Base-by-base conservation (phyloP, 2,329 filamentous ascomycete genomes). In the Torrubiella hemipterigena region DNA sequence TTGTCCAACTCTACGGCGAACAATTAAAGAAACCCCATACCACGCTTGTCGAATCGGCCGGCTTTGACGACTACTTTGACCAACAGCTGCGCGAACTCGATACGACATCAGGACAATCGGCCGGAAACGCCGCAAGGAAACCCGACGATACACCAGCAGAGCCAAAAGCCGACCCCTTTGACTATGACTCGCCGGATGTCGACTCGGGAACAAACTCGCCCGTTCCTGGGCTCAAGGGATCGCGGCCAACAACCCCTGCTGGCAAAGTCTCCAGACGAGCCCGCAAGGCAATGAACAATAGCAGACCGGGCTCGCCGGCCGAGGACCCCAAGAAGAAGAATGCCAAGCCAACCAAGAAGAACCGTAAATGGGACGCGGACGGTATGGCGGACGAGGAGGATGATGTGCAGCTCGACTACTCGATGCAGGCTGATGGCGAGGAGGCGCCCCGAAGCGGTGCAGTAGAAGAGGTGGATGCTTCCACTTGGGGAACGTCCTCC, bases 51-150 rank as follows among this genome's bases (percentile, higher is more conserved):
- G 74, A 87, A 50, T 94, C 86, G 58, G 53, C 65, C 31, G 70
- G 73, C 30, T 98, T 98, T 51, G 85, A 93, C 50, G 70, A 80
- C 45, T 96, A 95, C 56, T 98, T 96, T 53, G 84, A 96, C 51
- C 82, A 93, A 48, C 86, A 96, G 58, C 64, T 96, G 39, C 71
- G 75, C 42, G 84, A 94, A 52, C 67, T 98, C 14, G 85, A 76
- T 47, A 71, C 69, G 40, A 62, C 65, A 17, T 67, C 61, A 40
- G 48, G 46, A 23, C 35, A 42, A 34, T 38, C 39, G 29, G 39
- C 36, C 25, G 39, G 41, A n/a, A 48, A 50, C n/a, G 39, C 46
- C 28, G 40, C 50, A 33, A 37, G 27, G 42, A 45, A 31, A 29
- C 30, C 20, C 31, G 22, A 27, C 20, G 41, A 44, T 8, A 43